Evolutionary conservation across 306 rosid species (phyloP), one percentile per base, ranked within the genome.

Genomic region (Luffa aegyptiaca): DNA sequence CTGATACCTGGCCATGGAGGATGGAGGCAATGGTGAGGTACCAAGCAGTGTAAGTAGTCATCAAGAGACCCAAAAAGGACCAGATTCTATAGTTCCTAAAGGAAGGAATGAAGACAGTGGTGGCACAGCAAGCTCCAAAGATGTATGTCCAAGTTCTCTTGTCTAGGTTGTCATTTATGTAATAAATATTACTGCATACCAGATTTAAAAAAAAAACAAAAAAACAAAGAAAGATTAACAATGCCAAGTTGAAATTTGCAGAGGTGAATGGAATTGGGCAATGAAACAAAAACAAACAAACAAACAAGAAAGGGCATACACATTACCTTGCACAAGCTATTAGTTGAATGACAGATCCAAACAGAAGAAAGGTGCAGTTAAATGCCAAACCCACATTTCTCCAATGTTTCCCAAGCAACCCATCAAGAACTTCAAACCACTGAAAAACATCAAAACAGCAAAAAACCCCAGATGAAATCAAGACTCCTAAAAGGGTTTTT

Each of bases 21-120:
- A 91, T 85, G 64, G 99, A 88, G 46, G 97, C 99, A 80, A 91
- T 82, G 12, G 97, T 85, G 73, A 95, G 97, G 79, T 95, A 95
- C 99, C 99, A 95, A 59, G 97, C 99, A 52, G 97, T 95, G 96
- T 95, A 95, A 33, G 99, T 95, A 87, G 99, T 95, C 99, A 95
- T 95, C 16, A 95, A 16, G 53, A 95, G 97, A 42, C 99, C 99
- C 82, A 95, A 79, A 82, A 95, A 93, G 20, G 99, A 95, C 99
- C 99, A 95, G 81, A 95, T 90, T 88, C 99, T 87, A 77, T 95
- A 95, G 88, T 95, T 95, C 86, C 89, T 97, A 72, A 95, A 95
- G 12, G 99, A 95, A 63, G 99, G 99, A 81, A 95, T 93, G 84
- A 95, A 95, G 48, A 95, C 99, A 21, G 99, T 95, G 84, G 99